phyloP scores from a whole-genome alignment of 768 basidiomycete genomes.

The Neoboletus subvelutipes region DNA sequence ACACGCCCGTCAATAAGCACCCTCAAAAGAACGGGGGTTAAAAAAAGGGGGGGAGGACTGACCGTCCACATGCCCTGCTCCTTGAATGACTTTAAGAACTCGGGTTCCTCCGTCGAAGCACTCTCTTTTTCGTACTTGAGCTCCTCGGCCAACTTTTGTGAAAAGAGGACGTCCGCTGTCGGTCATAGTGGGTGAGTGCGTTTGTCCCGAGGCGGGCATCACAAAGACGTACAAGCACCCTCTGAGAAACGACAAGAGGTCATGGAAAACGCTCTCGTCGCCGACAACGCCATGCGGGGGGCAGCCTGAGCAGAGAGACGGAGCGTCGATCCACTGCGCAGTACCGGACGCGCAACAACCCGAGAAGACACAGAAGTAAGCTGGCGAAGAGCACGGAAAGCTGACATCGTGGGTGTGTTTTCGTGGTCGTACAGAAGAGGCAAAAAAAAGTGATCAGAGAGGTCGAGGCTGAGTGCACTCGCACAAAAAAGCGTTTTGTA shows the following conservation, averaged over 20 bases:
- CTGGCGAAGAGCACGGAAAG: conserved; percentile 60
- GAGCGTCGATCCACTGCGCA: conserved; percentile 24
- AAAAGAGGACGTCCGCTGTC: conserved; percentile 71
- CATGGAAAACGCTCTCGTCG: conserved; percentile 41
- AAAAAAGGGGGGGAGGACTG: background rate
- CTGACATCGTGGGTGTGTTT: conserved; percentile 50
- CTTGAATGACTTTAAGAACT: conserved; percentile 77
- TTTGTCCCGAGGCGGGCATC: too few species aligned
- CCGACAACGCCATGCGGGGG: conserved; percentile 22
- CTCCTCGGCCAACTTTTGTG: conserved; percentile 77
- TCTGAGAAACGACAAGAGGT: conserved; percentile 40
- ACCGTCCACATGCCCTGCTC: conserved; percentile 79
- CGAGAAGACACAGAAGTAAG: conserved; percentile 47
- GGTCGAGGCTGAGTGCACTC: background rate
- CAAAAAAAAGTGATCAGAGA: background rate
- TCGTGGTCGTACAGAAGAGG: background rate
- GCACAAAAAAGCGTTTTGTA: background rate
- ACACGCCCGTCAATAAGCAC: background rate
- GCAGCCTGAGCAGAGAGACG: conserved; percentile 10
- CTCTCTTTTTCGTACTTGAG: conserved; percentile 81
- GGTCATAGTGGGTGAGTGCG: background rate
- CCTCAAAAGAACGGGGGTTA: too few species aligned
- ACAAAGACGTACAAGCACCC: conserved; percentile 41
- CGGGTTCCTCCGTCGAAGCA: conserved; percentile 49
- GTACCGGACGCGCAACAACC: conserved; percentile 26